phyloP scores from a whole-genome alignment of 352 stramenopile genomes.

The Phytophthora idaei region DNA sequence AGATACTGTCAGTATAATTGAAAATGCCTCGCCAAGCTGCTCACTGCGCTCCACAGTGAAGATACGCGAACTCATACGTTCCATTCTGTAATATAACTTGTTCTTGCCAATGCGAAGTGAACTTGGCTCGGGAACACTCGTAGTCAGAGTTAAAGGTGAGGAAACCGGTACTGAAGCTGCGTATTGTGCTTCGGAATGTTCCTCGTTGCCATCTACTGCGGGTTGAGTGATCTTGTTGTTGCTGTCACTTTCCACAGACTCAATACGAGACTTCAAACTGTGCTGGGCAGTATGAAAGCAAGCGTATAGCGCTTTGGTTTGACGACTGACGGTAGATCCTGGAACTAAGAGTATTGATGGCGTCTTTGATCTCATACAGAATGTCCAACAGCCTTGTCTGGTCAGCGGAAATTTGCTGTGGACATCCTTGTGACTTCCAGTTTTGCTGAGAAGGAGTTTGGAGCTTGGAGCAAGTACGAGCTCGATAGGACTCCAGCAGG shows the following conservation, averaged over 20 bases:
- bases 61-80: slow-evolving; percentile 45
- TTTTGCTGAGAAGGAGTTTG: slow-evolving; percentile 49
- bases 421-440: slow-evolving; percentile 31
- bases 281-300: slow-evolving; percentile 38
- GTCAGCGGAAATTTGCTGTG: slow-evolving; percentile 33
- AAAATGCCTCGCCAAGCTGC: slow-evolving; percentile 24
- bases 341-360: slow-evolving; percentile 52
- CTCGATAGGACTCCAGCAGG: slow-evolving; percentile 41
- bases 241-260: not conserved
- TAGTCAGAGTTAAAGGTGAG: slow-evolving; percentile 49
- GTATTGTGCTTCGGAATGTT: not conserved
- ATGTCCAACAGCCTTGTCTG: slow-evolving; percentile 44
- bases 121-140: slow-evolving; percentile 43
- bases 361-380: slow-evolving; percentile 31
- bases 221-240: not conserved
- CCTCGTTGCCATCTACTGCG: not conserved
- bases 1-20: slow-evolving; percentile 46
- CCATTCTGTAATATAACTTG: slow-evolving; percentile 40
- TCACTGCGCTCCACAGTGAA: slow-evolving; percentile 45
- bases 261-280: slow-evolving; percentile 10
- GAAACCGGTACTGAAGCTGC: not conserved
- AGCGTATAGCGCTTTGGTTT: slow-evolving; percentile 46
- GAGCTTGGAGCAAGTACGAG: slow-evolving; percentile 55
- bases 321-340: slow-evolving; percentile 42
- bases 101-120: slow-evolving; percentile 33